These are phyloP conservation scores for Hyphopichia buzzinii DNA, from an alignment of 1,139 yeast genomes.

Conservation along the genomic window DNA sequence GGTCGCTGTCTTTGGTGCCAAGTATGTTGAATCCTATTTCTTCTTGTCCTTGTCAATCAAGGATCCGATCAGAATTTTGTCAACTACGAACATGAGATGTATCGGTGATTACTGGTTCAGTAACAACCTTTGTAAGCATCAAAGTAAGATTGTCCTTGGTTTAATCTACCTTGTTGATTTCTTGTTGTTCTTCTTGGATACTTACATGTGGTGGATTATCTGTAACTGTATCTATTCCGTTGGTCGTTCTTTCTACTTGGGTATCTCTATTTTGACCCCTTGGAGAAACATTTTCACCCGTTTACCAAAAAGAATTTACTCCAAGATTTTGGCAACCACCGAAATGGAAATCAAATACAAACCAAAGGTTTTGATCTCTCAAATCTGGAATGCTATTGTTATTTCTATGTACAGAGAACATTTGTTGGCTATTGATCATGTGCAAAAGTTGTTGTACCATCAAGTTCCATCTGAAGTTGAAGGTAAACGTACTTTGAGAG, in stretches of 20 bases:
- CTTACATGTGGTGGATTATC: conserved; percentile 97
- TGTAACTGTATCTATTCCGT: conserved; percentile 93
- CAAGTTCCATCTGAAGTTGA: conserved; percentile 97
- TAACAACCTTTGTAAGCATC: conserved; percentile 70
- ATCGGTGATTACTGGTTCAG: conserved; percentile 91
- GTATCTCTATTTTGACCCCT: conserved; percentile 97
- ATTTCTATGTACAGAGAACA: conserved; percentile 99
- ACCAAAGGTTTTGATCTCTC: conserved; percentile 96
- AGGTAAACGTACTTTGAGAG: conserved; percentile 97
- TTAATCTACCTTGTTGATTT: conserved; percentile 90
- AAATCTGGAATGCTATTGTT: conserved; percentile 98
- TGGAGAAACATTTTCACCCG: conserved; percentile 99
- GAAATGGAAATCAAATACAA: conserved; percentile 99
- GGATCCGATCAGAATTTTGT: conserved; percentile 82
- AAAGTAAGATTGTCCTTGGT: conserved; percentile 84
- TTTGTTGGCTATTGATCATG: conserved; percentile 94
- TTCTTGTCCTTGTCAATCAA: conserved; percentile 86
- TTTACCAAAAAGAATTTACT: conserved; percentile 96
- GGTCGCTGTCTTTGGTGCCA: conserved; percentile 85
- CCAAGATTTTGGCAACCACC: conserved; percentile 94
- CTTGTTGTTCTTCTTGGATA: conserved; percentile 95
- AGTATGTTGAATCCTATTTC: conserved; percentile 86
- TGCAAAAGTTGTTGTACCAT: conserved; percentile 92
- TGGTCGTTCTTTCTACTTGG: conserved; percentile 96
- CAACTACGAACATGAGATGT: conserved; percentile 49